Evolutionary conservation across 768 basidiomycete species (phyloP), one percentile per base, ranked within the genome.

Genomic region (Boletellus emodensis): DNA sequence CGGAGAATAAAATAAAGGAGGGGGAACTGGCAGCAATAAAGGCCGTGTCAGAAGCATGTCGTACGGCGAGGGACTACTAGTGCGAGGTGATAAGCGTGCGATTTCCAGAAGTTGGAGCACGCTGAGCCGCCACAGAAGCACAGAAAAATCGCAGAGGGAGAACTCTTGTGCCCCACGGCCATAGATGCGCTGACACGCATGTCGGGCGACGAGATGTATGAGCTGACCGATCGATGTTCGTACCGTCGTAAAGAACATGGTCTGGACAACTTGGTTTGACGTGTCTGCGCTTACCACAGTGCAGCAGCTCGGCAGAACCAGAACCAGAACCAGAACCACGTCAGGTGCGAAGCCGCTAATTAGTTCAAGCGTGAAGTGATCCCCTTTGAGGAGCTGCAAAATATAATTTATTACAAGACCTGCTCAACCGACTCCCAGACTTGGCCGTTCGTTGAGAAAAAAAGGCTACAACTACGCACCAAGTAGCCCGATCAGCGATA

Each of bases 81-180:
- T 32, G 26, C 44, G 18, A 28, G 46, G 37, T 50, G 65, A 61
- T 63, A 63, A 52, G 58, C 53, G 52, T 51, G 22, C 38, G 48
- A 62, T 59, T 54, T 69, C 60, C 55, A 54, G 40, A 46, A 47
- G 55, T 54, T 65, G 60, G 40, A 54, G 40, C 42, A 33, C 56
- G 52, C 53, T 54, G 52, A 53, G 55, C 46, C 53, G 60, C 60
- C 55, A 66, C 55, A 66, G 64, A 64, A 66, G 53, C 54, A 48
- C 43, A 39, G 53, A 44, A 55, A 58, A 49, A 48, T 61, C 51
- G 50, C 48, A 54, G 61, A 63, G 59, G 43, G 54, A 41, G 49
- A 53, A 49, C 46, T 22, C 57, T 64, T 61, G 55, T 46, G 36
- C 56, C 40, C 53, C 51, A 55, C 41, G 42, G 44, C 53, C 42